Base-by-base conservation (phyloP, 2,329 filamentous ascomycete species). In the Allantophomopsis cytisporea region DNA sequence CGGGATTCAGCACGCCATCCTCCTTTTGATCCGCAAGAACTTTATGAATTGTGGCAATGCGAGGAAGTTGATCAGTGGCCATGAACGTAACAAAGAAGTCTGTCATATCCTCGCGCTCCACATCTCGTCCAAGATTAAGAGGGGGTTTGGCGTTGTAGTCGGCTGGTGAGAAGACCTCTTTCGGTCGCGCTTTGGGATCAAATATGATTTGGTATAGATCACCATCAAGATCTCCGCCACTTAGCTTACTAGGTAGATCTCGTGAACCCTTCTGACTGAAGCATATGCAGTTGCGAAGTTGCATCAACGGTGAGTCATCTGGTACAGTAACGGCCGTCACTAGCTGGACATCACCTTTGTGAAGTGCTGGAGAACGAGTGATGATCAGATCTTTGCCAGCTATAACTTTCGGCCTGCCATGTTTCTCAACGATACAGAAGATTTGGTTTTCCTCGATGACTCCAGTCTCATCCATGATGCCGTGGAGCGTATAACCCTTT, bases 31-130 rank as follows among this genome's bases (percentile, higher is more conserved):
- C 82, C 0, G 80, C 75, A 13, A 83, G 51, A 1, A 81, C 66
- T 47, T 76, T 66, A 50, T 86, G 81, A 2, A 68, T 59, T 0
- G 59, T 75, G 0, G 80, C 76, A 47, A 86, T 83, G 35, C 77
- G 53, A 0, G 78, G 79, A 2, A 84, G 57, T 14, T 76, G 66
- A 48, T 84, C 77, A 1, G 70, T 73, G 43, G 69, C 65, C 76
- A 85, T 83, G 44, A 85, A 86, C 13, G 76, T 64, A n/a, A 93
- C 66, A 45, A 94, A 91, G 57, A 89, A 91, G 10, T 81, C 64
- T 0, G 76, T 76, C 61, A 94, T 91, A 47, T 93, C 84, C 1
- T 70, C 55, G 2, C 58, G 56, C 2, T 57, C 58, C 0, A 93
- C 81, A 0, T 59, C 45, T 1, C 80, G 65, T 7, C 68, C 64